Conservation (phyloP, 2,329 filamentous ascomycete species). For the Stagonosporopsis rhizophila region DNA sequence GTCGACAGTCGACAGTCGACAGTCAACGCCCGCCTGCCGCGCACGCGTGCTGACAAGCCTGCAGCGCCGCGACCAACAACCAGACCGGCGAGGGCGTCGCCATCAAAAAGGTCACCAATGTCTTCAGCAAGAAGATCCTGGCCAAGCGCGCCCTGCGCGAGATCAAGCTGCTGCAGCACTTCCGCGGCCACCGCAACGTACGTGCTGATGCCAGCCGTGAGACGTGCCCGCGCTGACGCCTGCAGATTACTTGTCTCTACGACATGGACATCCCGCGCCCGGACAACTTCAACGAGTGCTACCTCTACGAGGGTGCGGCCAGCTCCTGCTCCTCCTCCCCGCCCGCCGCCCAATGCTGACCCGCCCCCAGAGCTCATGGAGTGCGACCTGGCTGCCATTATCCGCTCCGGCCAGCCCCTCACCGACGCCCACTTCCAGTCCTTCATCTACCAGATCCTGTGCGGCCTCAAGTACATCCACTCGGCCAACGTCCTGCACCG, state of each 20-base stretch:
- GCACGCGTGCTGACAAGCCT: constrained; percentile 23
- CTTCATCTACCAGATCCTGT: constrained; percentile 99
- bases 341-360: constrained; percentile 30
- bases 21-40: no score
- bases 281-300: constrained; percentile 98
- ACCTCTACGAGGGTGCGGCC: constrained; percentile 87
- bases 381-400: constrained; percentile 96
- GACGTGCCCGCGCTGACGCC: constrained; percentile 48
- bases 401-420: constrained; percentile 93
- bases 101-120: constrained; percentile 99
- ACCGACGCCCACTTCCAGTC: constrained; percentile 99
- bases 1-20: no score
- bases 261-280: constrained; percentile 99
- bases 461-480: constrained; percentile 98
- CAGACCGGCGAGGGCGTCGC: constrained; percentile 92
- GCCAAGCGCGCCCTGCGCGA: constrained; percentile 97
- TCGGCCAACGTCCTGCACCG: constrained; percentile 97
- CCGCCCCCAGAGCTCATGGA: constrained; percentile 86
- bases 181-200: constrained; percentile 68
- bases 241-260: constrained; percentile 95
- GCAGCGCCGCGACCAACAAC: constrained; percentile 88
- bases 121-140: constrained; percentile 99
- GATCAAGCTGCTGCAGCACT: constrained; percentile 98
- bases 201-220: background rate
- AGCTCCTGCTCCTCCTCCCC: background rate